phyloP scores from a whole-genome alignment of 352 stramenopile species.

The Chrysophaeum taylorii region DNA sequence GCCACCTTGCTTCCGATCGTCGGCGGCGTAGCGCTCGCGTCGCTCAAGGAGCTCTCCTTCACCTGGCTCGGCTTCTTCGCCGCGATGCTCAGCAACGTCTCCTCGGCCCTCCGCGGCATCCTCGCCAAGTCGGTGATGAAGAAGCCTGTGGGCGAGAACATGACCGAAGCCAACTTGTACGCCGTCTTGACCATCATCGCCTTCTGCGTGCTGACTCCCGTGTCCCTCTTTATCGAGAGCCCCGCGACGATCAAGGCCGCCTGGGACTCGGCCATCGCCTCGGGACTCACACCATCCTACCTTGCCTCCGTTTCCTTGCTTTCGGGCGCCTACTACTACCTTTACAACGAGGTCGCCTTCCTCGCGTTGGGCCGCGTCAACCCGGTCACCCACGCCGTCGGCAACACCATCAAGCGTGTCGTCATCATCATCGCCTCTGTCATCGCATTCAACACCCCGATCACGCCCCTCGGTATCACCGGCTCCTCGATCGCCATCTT shows the following conservation, averaged over 20 bases:
- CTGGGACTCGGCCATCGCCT: slow-evolving; percentile 42
- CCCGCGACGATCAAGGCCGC: slow-evolving; percentile 45
- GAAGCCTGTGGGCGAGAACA: slow-evolving; percentile 44
- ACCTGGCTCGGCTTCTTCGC: slow-evolving; percentile 37
- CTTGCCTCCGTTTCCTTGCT: slow-evolving; percentile 34
- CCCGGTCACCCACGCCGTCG: slow-evolving; percentile 63
- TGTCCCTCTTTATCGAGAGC: slow-evolving; percentile 41
- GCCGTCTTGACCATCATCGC: slow-evolving; percentile 48
- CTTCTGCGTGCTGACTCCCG: slow-evolving; percentile 32
- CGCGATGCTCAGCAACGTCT: slow-evolving; percentile 43
- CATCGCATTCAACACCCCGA: slow-evolving; percentile 67
- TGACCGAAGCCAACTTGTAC: slow-evolving; percentile 48
- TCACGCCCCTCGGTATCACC: slow-evolving; percentile 60
- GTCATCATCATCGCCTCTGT: slow-evolving; percentile 72
- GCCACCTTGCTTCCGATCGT: slow-evolving; percentile 64
- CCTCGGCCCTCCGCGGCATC: slow-evolving; percentile 40
- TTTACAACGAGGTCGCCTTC: slow-evolving; percentile 73
- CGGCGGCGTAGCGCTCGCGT: slow-evolving; percentile 62
- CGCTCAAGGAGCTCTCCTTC: slow-evolving; percentile 68
- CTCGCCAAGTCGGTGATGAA: slow-evolving; percentile 50
- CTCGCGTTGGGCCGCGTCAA: slow-evolving; percentile 51
- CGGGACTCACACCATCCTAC: slow-evolving; percentile 43
- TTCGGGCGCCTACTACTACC: slow-evolving; percentile 48
- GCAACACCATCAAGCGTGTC: slow-evolving; percentile 76
- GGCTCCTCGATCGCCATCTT: slow-evolving; percentile 62